Percentiles rank a stretch among this genome's conserved stretches.
Conservation (phyloP, 306 rosid genomes). For the Quercus ilex region DNA sequence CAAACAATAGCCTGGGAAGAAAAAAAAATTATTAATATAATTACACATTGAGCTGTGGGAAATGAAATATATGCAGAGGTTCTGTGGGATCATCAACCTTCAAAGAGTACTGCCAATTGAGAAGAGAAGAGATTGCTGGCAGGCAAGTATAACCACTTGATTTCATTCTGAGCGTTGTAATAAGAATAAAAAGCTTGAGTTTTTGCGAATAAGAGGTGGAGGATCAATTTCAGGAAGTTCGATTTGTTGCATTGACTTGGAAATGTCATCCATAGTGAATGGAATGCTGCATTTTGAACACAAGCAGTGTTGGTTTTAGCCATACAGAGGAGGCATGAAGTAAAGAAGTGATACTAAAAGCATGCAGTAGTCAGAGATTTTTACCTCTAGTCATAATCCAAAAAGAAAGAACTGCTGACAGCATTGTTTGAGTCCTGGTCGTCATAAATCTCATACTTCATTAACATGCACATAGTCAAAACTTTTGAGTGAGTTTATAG, state of each 20-base stretch:
- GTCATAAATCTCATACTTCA: slow-evolving; percentile 81
- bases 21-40: neutral
- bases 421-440: slow-evolving; percentile 86
- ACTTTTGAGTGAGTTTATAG: too few relatives aligned
- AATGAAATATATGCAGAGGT: slow-evolving; percentile 58
- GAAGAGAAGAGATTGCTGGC: slow-evolving; percentile 7
- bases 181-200: slow-evolving; percentile 84
- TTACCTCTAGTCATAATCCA: slow-evolving; percentile 96
- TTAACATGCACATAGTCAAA: slow-evolving; percentile 48
- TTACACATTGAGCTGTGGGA: neutral
- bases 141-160: neutral
- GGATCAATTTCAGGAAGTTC: slow-evolving; percentile 85
- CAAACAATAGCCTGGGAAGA: slow-evolving; percentile 46
- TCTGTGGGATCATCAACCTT: slow-evolving; percentile 36
- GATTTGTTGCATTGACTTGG: slow-evolving; percentile 89
- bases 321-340: too few relatives aligned
- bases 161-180: slow-evolving; percentile 73
- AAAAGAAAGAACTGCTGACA: slow-evolving; percentile 87
- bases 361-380: slow-evolving; percentile 24
- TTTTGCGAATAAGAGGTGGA: slow-evolving; percentile 87
- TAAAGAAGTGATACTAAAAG: slow-evolving; percentile 2
- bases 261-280: slow-evolving; percentile 91
- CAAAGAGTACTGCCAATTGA: slow-evolving; percentile 5
- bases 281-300: slow-evolving; percentile 68
- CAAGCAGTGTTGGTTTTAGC: too few relatives aligned